Base-by-base conservation (phyloP, 208 protist species). In the Leishmania aethiopica region DNA sequence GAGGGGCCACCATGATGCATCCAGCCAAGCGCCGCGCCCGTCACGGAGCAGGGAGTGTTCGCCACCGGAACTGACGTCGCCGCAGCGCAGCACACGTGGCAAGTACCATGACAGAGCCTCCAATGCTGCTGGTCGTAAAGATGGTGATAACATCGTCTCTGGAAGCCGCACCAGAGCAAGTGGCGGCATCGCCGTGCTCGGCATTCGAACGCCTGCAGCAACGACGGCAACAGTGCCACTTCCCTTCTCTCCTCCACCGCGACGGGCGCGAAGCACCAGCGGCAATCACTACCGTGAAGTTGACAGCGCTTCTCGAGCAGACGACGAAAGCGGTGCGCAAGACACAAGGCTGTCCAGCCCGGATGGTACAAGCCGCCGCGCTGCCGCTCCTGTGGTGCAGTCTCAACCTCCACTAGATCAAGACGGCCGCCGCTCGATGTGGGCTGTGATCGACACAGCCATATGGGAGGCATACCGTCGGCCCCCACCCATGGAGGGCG, bases 381-480 rank as follows among this genome's bases (percentile, higher is more conserved):
- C 3, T 51, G 13, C 51, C 57, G 19, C 35, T 42, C 11, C 80
- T 32, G 55, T 57, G 0, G n/a, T 35, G 1, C 69, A 13, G 42
- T 53, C 69, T 42, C 19, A 1, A 15, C 69, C 45, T 80, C 69
- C 25, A 40, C 40, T 42, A 4, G 49, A 62, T n/a, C 72, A 76
- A 15, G 49, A 76, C 32, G 82, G 72, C 3, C 77, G 82, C 22
- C 45, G 62, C 45, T 42, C 77, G 19, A 78, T 85, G 72, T 37
- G 47, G 64, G 37, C 59, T 73, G 55, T 81, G 82, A 59, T 85
- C 37, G 40, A 59, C 8, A 66, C 77, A 17, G 82, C 82, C 25
- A 81, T 85, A 72, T 81, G 76, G 82, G 82, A 64, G 15, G 79
- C 77, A 1, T 77, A 85, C 77, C 77, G 51, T 1, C 11, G 69